Evolutionary conservation across 805 yeast species (phyloP).

Genomic region (Lipomyces orientalis): DNA sequence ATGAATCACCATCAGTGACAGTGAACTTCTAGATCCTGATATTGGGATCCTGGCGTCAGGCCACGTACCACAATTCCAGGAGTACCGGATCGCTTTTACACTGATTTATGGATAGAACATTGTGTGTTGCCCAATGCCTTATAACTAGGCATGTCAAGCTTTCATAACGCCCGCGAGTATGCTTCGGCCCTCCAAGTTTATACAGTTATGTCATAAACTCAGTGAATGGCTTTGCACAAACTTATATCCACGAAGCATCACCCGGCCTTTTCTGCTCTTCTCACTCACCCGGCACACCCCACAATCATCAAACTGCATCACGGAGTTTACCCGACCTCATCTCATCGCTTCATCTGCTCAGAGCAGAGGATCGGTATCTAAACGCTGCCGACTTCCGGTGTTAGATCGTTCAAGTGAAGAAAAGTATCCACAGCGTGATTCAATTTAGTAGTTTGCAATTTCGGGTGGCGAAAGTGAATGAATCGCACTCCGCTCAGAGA

Average conservation of each 20-base stretch:
- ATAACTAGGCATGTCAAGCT: no score
- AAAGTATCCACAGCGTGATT: background rate
- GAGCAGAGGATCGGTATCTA: background rate
- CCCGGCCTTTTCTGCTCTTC: no score
- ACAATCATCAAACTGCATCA: background rate
- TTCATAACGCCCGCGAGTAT: no score
- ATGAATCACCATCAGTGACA: no score
- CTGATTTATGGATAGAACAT: no score
- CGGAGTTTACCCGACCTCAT: background rate
- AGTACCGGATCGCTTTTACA: no score
- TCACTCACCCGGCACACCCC: background rate
- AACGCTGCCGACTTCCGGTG: background rate
- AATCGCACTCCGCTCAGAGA: background rate
- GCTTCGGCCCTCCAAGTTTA: no score
- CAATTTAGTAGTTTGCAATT: background rate
- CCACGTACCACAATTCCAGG: no score
- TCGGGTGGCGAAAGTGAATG: background rate
- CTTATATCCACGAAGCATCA: background rate
- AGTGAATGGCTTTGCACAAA: background rate
- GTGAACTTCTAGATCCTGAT: no score
- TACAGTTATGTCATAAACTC: background rate
- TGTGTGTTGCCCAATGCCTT: no score
- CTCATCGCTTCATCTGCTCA: background rate
- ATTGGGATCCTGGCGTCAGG: no score
- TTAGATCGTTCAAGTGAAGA: background rate